Percentiles rank a stretch among this genome's conserved stretches.
phyloP scores from a whole-genome alignment of 1,284 basidiomycete genomes.

The Kalmanozyma brasiliensis region DNA sequence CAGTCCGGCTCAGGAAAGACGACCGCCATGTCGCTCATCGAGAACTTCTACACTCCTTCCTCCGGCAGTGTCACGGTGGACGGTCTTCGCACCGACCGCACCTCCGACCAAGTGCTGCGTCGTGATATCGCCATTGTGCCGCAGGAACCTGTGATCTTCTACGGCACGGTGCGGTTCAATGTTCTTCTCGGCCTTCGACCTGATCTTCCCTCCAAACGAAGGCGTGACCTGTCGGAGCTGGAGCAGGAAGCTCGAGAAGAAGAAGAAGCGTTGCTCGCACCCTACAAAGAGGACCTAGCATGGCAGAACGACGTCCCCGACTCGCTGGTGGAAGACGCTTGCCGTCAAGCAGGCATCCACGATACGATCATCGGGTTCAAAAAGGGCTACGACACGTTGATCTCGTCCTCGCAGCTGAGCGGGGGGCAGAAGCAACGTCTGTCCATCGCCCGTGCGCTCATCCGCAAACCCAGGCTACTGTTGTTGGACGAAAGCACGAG shows the following conservation, averaged over 20 bases:
- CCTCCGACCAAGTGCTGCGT: conserved; percentile 71
- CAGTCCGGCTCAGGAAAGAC: conserved; percentile 63
- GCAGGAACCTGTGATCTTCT: conserved; percentile 68
- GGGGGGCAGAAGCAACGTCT: conserved; percentile 64
- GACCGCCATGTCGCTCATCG: conserved; percentile 68
- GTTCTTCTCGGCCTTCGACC: conserved; percentile 37
- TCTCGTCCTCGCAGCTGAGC: conserved; percentile 57
- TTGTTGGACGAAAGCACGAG: conserved; percentile 63
- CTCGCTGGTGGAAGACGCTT: conserved; percentile 12
- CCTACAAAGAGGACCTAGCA: conserved; percentile 16
- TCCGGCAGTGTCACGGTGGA: conserved; percentile 79
- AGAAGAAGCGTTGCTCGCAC: conserved; percentile 21
- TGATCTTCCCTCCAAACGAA: conserved; percentile 17
- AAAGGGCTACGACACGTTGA: conserved; percentile 79
- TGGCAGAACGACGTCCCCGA: conserved; percentile 28
- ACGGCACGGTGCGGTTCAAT: conserved; percentile 71
- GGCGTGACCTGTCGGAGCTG: neutral
- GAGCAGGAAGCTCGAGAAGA: conserved; percentile 63
- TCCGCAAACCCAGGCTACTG: conserved; percentile 58
- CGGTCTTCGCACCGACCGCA: conserved; percentile 88
- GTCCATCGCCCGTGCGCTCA: conserved; percentile 60
- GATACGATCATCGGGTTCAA: conserved; percentile 94
- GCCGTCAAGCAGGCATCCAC: conserved; percentile 33
- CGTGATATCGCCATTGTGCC: conserved; percentile 54
- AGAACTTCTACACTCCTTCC: conserved; percentile 74